Base-by-base conservation (phyloP, 164 flowering plant genomes). In the Magnolia officinalis region DNA sequence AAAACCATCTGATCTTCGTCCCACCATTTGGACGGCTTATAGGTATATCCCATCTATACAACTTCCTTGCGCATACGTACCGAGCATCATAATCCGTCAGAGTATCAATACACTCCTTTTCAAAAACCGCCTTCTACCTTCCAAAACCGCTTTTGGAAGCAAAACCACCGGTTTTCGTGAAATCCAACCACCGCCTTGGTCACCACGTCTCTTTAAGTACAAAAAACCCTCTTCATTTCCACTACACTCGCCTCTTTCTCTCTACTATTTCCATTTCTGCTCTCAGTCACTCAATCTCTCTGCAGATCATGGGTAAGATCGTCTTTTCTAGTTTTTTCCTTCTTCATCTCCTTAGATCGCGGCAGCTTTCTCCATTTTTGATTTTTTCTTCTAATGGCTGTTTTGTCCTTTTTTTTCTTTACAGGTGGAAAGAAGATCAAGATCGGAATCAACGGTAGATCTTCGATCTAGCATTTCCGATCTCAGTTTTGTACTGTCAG, bases 391-490 rank as follows among this genome's bases (percentile, higher is more conserved):
- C 71, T 19, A 59, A 24, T 20, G 6, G 61, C 11, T 74, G 14
- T 64, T 7, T 59, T 58, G 13, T 49, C 50, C 45, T 74, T 31
- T 19, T 19, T 61, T 14, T 19, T 8, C 23, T 49, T 29, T 74
- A 2, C 71, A 67, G 77, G 61, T 51, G 58, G 72, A 55, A 55
- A 55, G 59, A 90, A 90, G 85, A 80, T 92, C 80, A 89, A 90
- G 91, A 81, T 83, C 78, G 85, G 85, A 24, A 83, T 83, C 78
- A 83, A 83, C 72, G 95, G 95, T 91, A 83, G 7, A 16, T 63
- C 37, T 68, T 29, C 7, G 45, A 31, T 75, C 59, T 31, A 23
- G 18, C n/a, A 2, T 19, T 72, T 45, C 0, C 1, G 37, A 50
- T 21, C 10, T 50, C 63, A 64, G n/a, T 4, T 75, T 11, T 55